Evolutionary conservation across 2,329 filamentous ascomycete genomes (phyloP), one percentile per base, ranked within the genome.

Genomic region (Tricladium varicosporioides): DNA sequence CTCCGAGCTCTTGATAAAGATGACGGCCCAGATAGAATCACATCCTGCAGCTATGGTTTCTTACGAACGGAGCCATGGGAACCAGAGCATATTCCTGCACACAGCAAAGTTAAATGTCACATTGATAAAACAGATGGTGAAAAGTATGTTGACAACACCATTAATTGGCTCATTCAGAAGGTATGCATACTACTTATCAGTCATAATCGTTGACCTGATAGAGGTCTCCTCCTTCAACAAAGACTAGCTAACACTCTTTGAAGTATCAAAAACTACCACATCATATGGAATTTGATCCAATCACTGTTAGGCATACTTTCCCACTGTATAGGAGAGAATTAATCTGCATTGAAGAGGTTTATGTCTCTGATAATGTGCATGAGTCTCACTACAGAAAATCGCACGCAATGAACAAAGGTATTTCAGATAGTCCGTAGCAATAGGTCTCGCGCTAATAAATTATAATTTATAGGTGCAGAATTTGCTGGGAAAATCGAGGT

Each of bases 101-200:
- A 54, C 36, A 43, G 14, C 27, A 51, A 51, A 19, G 43, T 33
- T 18, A 51, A 19, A 51, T 51, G 49, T 18, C 42, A 22, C 18
- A 51, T 54, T 42, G 44, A 40, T n/a, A 40, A 49, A 31, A 8
- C 48, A 11, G 58, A 63, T 50, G 60, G 60, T 10, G 40, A 46
- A 33, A 42, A 51, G n/a, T 63, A 61, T 49, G 31, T 60, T 9
- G 27, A 51, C 5, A 40, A 54, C 15, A 59, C 56, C 2, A 63
- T 63, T 14, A 47, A 56, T 13, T 63, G 60, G 60, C 31, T 59
- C 1, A 42, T 63, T 5, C 5, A 36, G 5, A 59, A 59, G 54
- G 60, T 61, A 14, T 19, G 48, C 2, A 19, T 42, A 32, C 13
- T 22, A 13, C 13, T 36, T 40, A 40, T 40, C 36, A 27, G 22